Evolutionary conservation across 108 stramenopile species (phyloP).

Genomic region (Skeletonema costatum): DNA sequence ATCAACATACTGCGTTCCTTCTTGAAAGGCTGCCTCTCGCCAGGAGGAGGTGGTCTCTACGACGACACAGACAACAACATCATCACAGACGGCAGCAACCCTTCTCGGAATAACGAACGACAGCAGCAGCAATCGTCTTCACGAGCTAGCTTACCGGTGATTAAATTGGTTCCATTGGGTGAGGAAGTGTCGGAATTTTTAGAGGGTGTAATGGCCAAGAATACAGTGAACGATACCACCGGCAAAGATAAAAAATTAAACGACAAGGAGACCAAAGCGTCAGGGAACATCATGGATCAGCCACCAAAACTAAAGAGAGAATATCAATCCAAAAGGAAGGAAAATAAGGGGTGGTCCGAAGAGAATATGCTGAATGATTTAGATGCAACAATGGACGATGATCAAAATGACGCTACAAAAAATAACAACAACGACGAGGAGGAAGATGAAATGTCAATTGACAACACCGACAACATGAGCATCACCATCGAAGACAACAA

Average conservation of each 20-base stretch:
- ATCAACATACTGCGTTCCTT: not conserved
- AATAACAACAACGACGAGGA: not conserved
- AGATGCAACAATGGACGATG: not conserved
- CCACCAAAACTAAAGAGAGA: slow-evolving; percentile 8
- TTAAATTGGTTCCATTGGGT: slow-evolving; percentile 4
- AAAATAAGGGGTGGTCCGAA: not conserved
- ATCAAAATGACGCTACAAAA: not conserved
- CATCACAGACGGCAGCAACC: not conserved
- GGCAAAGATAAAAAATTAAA: not conserved
- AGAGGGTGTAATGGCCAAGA: not conserved
- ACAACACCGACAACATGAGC: not conserved
- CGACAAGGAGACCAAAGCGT: not conserved
- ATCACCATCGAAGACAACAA: not conserved
- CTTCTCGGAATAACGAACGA: not conserved
- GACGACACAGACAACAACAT: not conserved
- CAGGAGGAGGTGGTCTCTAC: not conserved
- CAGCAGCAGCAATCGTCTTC: not conserved
- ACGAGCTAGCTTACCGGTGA: not conserved
- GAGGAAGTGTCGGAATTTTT: not conserved
- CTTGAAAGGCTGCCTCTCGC: slow-evolving; percentile 15
- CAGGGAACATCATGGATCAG: not conserved
- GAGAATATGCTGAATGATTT: not conserved
- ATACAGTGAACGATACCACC: not conserved
- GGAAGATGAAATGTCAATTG: slow-evolving; percentile 16
- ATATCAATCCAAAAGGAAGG: slow-evolving; percentile 7